Evolutionary conservation across 2,329 filamentous ascomycete genomes (phyloP).

Genomic region (Phialophora verrucosa): DNA sequence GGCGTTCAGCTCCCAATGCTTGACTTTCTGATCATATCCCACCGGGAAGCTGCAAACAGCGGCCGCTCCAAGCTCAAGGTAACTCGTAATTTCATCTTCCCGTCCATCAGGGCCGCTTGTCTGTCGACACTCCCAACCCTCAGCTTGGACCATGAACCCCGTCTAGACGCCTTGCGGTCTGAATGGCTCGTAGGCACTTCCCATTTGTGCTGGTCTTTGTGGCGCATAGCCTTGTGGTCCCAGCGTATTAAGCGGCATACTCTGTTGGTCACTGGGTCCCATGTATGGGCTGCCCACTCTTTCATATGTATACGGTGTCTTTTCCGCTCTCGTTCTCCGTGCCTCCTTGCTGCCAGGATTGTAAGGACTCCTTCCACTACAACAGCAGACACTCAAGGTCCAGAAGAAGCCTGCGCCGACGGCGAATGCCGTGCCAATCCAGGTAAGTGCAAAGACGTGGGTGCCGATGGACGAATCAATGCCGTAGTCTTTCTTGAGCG

Average conservation of each 20-base stretch:
- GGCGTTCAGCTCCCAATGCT: not conserved
- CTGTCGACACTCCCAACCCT: not conserved
- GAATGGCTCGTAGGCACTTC: conserved; percentile 36
- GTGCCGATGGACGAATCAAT: conserved; percentile 71
- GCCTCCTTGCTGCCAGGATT: conserved; percentile 37
- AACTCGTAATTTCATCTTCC: not conserved
- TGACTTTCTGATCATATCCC: not conserved
- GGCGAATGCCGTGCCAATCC: conserved; percentile 80
- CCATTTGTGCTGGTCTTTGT: conserved; percentile 15
- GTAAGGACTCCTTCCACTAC: conserved; percentile 66
- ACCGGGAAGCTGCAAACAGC: not conserved
- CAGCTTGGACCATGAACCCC: not conserved
- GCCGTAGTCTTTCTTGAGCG: conserved; percentile 70
- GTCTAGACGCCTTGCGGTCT: conserved; percentile 30
- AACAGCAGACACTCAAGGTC: conserved; percentile 91
- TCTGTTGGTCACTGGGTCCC: conserved; percentile 37
- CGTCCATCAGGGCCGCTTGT: not conserved
- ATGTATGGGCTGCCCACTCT: conserved; percentile 50
- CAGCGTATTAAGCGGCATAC: conserved; percentile 36
- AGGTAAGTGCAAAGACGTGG: conserved; percentile 72
- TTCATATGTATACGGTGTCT: conserved; percentile 67
- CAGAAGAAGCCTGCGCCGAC: conserved; percentile 83
- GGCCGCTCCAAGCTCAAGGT: not conserved
- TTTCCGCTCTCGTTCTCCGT: conserved; percentile 56
- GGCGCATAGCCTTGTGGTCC: conserved; percentile 15